Evolutionary conservation across 176 grass and related monocot species (phyloP).

Genomic region (Echinochloa phyllopogon): DNA sequence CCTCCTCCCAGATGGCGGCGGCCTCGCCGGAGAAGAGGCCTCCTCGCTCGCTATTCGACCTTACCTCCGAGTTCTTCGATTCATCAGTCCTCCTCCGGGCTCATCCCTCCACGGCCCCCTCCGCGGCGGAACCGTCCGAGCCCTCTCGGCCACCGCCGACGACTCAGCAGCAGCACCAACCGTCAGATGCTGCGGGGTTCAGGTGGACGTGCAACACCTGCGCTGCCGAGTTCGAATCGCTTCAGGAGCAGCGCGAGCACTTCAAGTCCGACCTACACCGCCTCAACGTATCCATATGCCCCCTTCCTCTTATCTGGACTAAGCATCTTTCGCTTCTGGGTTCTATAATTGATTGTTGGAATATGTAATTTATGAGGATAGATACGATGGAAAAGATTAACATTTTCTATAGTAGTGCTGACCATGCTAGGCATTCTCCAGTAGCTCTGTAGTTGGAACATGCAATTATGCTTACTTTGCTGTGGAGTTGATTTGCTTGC

Average conservation of each 20-base stretch:
- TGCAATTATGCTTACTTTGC: neutral
- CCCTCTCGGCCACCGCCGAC: constrained; percentile 25
- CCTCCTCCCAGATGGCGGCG: constrained; percentile 59
- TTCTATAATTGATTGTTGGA: neutral
- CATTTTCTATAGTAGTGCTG: neutral
- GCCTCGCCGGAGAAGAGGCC: constrained; percentile 56
- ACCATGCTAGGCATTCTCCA: constrained; percentile 5
- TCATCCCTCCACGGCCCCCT: constrained; percentile 43
- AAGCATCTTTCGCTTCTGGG: neutral
- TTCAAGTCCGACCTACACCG: constrained; percentile 97
- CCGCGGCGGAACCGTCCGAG: constrained; percentile 39
- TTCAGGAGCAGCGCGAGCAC: constrained; percentile 87
- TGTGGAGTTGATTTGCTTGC: neutral
- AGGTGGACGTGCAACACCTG: constrained; percentile 95
- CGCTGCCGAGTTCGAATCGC: constrained; percentile 80
- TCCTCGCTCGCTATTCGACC: constrained; percentile 78
- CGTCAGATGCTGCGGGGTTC: constrained; percentile 32
- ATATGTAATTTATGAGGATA: neutral
- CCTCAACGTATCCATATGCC: constrained; percentile 65
- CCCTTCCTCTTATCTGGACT: neutral
- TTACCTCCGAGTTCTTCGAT: constrained; percentile 74
- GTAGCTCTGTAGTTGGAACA: neutral
- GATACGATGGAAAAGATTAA: neutral
- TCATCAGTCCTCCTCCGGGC: constrained; percentile 51
- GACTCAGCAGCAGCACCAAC: constrained; percentile 34